These are phyloP conservation scores for Erysimum cheiranthoides DNA, from an alignment of 345 rosid genomes.

Conservation along the genomic window DNA sequence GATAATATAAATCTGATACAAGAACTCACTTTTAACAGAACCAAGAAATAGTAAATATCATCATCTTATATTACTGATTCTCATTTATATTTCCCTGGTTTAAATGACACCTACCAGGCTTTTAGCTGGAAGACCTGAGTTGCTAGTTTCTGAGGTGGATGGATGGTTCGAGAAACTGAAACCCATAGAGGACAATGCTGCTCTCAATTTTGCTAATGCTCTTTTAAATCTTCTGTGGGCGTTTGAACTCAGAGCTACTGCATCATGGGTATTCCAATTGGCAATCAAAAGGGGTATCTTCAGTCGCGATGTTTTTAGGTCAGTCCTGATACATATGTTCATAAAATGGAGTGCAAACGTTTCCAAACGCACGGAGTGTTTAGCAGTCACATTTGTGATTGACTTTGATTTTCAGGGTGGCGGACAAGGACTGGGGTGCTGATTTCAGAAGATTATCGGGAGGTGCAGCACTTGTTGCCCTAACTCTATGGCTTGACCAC, in stretches of 20 bases:
- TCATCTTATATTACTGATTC: constrained; percentile 15
- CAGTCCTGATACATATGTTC: constrained; percentile 20
- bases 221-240: constrained; percentile 91
- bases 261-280: constrained; percentile 87
- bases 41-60: neutral
- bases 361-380: neutral
- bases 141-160: constrained; percentile 73
- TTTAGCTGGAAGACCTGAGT: constrained; percentile 61
- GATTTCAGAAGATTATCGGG: constrained; percentile 93
- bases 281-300: constrained; percentile 81
- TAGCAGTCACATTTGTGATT: constrained; percentile 14
- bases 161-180: constrained; percentile 65
- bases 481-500: constrained; percentile 92
- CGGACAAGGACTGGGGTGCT: constrained; percentile 96
- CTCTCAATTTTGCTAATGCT: constrained; percentile 87
- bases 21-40: neutral
- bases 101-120: constrained; percentile 55
- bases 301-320: constrained; percentile 81
- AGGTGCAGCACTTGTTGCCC: constrained; percentile 95
- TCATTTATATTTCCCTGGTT: constrained; percentile 32
- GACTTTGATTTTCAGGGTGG: constrained; percentile 66
- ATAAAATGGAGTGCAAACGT: constrained; percentile 15
- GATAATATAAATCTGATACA: constrained; percentile 10
- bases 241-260: constrained; percentile 89
- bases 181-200: constrained; percentile 78